phyloP scores from a whole-genome alignment of 116 monocot species.

The Phalaenopsis hybrid region DNA sequence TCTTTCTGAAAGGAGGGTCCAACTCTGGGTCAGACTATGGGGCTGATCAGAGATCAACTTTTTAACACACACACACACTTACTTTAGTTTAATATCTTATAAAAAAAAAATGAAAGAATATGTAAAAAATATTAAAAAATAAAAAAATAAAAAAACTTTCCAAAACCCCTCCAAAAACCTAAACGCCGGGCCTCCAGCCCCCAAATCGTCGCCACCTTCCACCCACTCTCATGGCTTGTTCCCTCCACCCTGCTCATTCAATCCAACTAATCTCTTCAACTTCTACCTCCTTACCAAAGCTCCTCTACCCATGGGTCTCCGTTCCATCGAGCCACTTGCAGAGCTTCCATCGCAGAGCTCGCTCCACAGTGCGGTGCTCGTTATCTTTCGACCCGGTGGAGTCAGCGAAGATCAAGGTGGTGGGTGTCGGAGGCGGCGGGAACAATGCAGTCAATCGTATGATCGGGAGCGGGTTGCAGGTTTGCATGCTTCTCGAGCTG shows the following conservation, averaged over 20 bases:
- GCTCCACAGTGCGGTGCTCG: conserved; percentile 28
- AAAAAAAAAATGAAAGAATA: no score
- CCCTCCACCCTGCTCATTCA: background rate
- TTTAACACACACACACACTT: no score
- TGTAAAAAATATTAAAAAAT: no score
- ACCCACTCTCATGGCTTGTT: conserved; percentile 2
- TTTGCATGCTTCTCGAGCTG: conserved; percentile 8
- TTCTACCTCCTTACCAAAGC: background rate
- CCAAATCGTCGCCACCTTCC: background rate
- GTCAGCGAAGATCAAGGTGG: conserved; percentile 84
- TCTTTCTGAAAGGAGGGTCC: no score
- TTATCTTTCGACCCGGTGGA: conserved; percentile 49
- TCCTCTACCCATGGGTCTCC: background rate
- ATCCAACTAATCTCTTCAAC: background rate
- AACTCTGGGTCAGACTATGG: no score
- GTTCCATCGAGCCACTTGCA: background rate
- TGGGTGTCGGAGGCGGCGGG: conserved; percentile 96
- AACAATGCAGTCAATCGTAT: conserved; percentile 98
- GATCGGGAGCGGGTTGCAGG: conserved; percentile 89
- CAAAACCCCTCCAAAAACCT: background rate
- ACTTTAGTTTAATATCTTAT: no score
- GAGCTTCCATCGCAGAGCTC: background rate
- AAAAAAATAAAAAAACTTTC: background rate
- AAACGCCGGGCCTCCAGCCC: background rate
- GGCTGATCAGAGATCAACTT: no score